Evolutionary conservation across 192 early-diverging fungal genomes (phyloP).

Genomic region (Backusella westeae): DNA sequence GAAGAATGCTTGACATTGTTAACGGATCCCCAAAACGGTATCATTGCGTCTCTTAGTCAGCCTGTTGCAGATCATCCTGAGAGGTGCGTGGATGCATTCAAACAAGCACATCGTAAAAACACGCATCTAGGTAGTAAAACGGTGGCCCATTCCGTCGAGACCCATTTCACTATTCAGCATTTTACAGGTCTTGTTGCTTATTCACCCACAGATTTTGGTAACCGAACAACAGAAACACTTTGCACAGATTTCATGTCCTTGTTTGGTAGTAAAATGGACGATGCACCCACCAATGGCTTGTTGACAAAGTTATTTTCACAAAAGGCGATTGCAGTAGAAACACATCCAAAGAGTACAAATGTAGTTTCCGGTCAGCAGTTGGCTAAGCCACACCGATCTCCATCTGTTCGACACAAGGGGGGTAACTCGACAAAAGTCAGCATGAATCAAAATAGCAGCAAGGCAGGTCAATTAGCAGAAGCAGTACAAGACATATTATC

Average conservation of each 20-base stretch:
- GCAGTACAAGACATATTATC: slow-evolving; percentile 48
- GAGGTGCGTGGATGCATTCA: slow-evolving; percentile 59
- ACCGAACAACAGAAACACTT: slow-evolving; percentile 74
- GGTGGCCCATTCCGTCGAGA: slow-evolving; percentile 22
- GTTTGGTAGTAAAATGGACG: slow-evolving; percentile 61
- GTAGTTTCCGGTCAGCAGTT: slow-evolving; percentile 78
- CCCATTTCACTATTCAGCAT: slow-evolving; percentile 79
- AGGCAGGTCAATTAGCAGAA: slow-evolving; percentile 36
- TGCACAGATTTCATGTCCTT: slow-evolving; percentile 82
- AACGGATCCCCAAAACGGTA: slow-evolving; percentile 59
- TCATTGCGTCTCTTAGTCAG: slow-evolving; percentile 53
- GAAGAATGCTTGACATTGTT: slow-evolving; percentile 67
- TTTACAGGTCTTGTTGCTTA: slow-evolving; percentile 70
- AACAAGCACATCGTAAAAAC: slow-evolving; percentile 39
- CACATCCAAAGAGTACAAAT: slow-evolving; percentile 53
- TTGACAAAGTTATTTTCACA: slow-evolving; percentile 74
- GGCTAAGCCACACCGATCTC: slow-evolving; percentile 64
- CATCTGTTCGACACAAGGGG: slow-evolving; percentile 46
- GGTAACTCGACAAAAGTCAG: slow-evolving; percentile 49
- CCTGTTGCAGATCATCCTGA: slow-evolving; percentile 40
- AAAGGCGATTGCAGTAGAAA: slow-evolving; percentile 66
- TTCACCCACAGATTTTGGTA: slow-evolving; percentile 61
- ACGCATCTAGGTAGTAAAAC: slow-evolving; percentile 34
- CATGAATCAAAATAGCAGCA: slow-evolving; percentile 25
- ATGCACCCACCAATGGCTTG: slow-evolving; percentile 53